These are phyloP conservation scores for Haplosporangium gracile DNA, from an alignment of 192 early-diverging fungal genomes.

Conservation along the genomic window DNA sequence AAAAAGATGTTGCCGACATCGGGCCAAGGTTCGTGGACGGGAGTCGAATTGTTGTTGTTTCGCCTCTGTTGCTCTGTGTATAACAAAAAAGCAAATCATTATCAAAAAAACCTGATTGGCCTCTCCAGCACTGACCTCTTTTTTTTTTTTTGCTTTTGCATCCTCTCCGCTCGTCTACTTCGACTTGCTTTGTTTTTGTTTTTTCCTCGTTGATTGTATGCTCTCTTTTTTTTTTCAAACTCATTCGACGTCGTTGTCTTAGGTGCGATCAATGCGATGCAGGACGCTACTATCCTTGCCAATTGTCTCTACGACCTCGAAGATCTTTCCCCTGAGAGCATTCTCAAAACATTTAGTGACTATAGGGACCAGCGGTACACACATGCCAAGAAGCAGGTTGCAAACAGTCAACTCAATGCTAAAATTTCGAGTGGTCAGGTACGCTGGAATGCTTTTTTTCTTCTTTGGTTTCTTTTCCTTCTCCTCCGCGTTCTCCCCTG, in stretches of 20 bases:
- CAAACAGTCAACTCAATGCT: background rate
- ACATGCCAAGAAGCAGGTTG: background rate
- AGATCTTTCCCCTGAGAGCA: conserved; percentile 6
- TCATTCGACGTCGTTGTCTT: background rate
- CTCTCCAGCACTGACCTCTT: no score
- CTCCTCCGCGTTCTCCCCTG: no score
- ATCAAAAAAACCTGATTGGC: no score
- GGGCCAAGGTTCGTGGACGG: background rate
- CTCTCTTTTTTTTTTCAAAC: background rate
- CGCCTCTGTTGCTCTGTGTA: no score
- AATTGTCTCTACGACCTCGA: conserved; percentile 23
- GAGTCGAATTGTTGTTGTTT: no score
- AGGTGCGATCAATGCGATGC: conserved; percentile 19
- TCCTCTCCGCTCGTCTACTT: background rate
- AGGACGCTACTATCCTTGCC: conserved; percentile 17
- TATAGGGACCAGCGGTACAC: conserved; percentile 11
- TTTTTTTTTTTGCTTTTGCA: background rate
- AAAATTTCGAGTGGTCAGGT: conserved; percentile 21
- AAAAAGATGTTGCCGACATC: background rate
- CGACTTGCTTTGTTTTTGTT: no score
- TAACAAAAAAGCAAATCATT: no score
- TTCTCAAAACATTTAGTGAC: background rate
- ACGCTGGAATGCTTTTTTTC: background rate
- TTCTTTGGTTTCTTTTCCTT: no score
- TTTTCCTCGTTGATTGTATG: background rate